These are phyloP conservation scores for Phalaenopsis equestris DNA, from an alignment of 106 monocot genomes.

Conservation along the genomic window DNA sequence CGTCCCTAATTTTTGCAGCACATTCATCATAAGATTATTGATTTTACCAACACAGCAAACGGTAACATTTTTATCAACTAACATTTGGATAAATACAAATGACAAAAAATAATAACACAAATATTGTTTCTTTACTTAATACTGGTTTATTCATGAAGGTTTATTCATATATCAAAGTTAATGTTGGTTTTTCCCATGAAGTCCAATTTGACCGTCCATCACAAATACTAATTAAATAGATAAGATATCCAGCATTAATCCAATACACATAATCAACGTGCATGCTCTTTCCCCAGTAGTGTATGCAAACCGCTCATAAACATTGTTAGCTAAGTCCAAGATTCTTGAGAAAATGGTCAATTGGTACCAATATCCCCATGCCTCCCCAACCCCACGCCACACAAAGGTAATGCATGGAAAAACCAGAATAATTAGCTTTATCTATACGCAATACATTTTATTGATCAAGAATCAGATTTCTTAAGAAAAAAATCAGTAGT, in stretches of 20 bases:
- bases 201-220: background rate
- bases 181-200: background rate
- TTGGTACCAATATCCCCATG: no score
- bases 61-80: background rate
- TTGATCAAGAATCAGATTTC: background rate
- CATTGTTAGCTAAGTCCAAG: no score
- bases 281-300: background rate
- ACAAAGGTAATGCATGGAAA: background rate
- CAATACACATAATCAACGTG: background rate
- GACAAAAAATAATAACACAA: background rate
- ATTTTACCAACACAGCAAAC: no score
- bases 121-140: background rate
- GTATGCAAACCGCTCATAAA: no score
- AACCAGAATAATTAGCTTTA: background rate
- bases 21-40: no score
- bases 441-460: background rate
- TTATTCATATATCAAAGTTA: background rate
- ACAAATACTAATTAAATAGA: background rate
- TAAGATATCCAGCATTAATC: background rate
- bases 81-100: background rate
- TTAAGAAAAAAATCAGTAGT: background rate
- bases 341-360: no score
- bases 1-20: no score
- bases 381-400: background rate
- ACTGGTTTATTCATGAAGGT: background rate